Evolutionary conservation across 1,139 yeast genomes (phyloP), one percentile per base, ranked within the genome.

Genomic region (Geotrichum europaeum): DNA sequence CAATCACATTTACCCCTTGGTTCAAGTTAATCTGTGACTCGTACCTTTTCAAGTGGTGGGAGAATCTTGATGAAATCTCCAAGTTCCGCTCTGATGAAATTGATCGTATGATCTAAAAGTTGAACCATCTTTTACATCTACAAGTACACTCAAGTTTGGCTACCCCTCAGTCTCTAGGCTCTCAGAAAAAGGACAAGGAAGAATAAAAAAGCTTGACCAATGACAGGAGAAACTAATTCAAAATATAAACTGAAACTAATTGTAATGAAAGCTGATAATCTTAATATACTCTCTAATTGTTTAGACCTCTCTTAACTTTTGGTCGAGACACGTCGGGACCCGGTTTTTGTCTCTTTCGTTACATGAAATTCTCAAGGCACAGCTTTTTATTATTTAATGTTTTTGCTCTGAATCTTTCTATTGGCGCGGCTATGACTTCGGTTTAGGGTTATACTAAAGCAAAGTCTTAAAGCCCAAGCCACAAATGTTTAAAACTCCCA

Each of bases 21-120:
- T 94, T 94, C 79, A 91, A 90, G 75, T 83, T 94, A 67, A 94
- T 94, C 68, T 95, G 99, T 73, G 91, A 94, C 71, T 84, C 89
- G 57, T 89, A 89, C 71, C 79, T 94, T 70, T 94, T 89, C 78
- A 81, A 88, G 66, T 94, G 99, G 99, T 94, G 99, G 99, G 81
- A 80, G 56, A 81, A 84, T 65, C 78, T 92, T 66, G 86, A 84
- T 69, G 76, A 81, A 64, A 78, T 85, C 65, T 77, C 78, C 28
- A 73, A 75, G 63, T 83, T 79, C 62, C 65, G 68, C 65, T 68
- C 57, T 62, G 70, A 58, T n/a, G 53, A 43, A 20, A 60, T 60
- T 50, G 62, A 61, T 34, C 69, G 73, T 32, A 66, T 73, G 72
- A 62, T 72, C n/a, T 67, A 63, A 62, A 24, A 13, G 28, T 18